A percentile compares a stretch with the other conserved stretches of the same genome.
These are phyloP conservation scores for Pochonia chlamydosporia DNA, from an alignment of 2,329 filamentous ascomycete species.

Conservation along the genomic window DNA sequence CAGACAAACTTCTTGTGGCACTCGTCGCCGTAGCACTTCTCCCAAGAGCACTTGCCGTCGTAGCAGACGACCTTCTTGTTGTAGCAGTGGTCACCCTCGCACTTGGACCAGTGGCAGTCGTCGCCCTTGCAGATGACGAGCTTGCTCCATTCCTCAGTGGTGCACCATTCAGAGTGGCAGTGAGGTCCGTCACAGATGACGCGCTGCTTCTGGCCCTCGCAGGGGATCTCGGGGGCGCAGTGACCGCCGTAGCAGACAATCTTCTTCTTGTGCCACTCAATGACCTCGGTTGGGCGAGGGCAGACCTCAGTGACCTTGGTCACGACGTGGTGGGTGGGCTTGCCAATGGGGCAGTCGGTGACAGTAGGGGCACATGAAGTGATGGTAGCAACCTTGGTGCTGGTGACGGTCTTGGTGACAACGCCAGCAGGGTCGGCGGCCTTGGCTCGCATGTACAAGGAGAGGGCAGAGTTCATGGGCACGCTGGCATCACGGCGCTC, in stretches of 20 bases:
- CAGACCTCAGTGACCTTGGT: conserved; percentile 18
- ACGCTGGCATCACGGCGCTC: neutral
- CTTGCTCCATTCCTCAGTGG: conserved; percentile 21
- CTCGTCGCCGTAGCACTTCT: conserved; percentile 21
- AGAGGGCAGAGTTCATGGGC: neutral
- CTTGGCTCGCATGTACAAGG: conserved; percentile 2
- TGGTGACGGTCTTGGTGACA: conserved; percentile 20
- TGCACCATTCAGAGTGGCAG: conserved; percentile 20
- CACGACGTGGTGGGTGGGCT: conserved; percentile 15
- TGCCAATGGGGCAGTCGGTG: conserved; percentile 17
- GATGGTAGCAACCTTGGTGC: conserved; percentile 20
- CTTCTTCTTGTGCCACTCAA: conserved; percentile 22
- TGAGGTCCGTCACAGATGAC: neutral
- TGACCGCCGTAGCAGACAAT: conserved; percentile 28
- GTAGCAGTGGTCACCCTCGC: conserved; percentile 16
- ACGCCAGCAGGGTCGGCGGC: neutral
- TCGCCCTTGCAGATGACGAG: conserved; percentile 22
- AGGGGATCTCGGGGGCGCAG: conserved; percentile 24
- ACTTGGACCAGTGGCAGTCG: conserved; percentile 20
- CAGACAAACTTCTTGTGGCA: conserved; percentile 29
- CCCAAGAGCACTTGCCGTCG: conserved; percentile 22
- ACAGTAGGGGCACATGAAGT: conserved; percentile 21
- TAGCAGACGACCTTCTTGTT: conserved; percentile 28
- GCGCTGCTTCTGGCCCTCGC: conserved; percentile 8
- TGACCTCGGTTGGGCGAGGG: conserved; percentile 14